Evolutionary conservation across 768 basidiomycete species (phyloP), one percentile per base, ranked within the genome.

Genomic region (Lyophyllum atratum): DNA sequence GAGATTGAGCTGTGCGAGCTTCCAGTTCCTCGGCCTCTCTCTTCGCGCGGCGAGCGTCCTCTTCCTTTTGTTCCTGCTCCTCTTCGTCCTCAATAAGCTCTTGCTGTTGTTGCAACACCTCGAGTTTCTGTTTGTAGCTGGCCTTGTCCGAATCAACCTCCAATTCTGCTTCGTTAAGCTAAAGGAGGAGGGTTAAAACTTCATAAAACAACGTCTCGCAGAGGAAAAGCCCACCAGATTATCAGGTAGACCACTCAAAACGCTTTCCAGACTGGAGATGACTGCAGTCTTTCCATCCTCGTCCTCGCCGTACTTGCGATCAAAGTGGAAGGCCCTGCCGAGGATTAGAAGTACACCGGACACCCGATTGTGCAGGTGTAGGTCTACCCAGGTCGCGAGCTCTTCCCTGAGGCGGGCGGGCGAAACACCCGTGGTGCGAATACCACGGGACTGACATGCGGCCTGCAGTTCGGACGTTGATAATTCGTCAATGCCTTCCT

Each of bases 71-170:
- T 60, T 99, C 97, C 72, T 99, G 97, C 70, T 98, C 97, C 61
- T 95, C 86, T 74, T 99, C 97, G 71, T 99, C 97, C 69, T 99
- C 95, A 69, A 99, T 99, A 59, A 99, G 92, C 71, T 99, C 97
- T 70, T 99, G 93, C 72, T 99, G 97, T 66, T 99, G 93, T 65
- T 97, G 93, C 69, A 99, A 76, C 24, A 99, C 96, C 60, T 98
- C 97, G 54, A 99, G 84, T 74, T 96, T 97, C 79, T 98, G 93
- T 79, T 97, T 96, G 83, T 97, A 98, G 66, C 87, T 93, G 21
- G 94, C 93, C 49, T 89, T 89, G 39, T 96, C 95, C 22, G 89
- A 92, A 63, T 95, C 92, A 22, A 98, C 96, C 72, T 95, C 92
- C 49, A 98, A 83, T 70, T 98, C 97, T 9, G 97, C 93, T 78